Percentiles rank a stretch among this genome's conserved stretches.
Conservation (phyloP, 1,139 yeast genomes). For the Candida albicans region DNA sequence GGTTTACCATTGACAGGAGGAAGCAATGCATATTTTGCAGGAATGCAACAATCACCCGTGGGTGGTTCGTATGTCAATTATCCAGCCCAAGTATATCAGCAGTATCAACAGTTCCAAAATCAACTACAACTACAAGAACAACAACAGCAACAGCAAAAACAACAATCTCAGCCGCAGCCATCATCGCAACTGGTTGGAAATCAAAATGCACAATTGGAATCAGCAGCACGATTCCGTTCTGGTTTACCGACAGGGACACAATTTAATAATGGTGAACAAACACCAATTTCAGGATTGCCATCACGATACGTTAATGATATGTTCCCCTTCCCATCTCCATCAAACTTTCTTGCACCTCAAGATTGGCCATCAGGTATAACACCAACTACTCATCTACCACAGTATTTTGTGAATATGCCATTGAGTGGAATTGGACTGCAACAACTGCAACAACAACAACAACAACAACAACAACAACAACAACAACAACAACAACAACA, state of each 20-base stretch:
- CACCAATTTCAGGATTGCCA: slow-evolving; percentile 48
- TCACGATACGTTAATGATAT: slow-evolving; percentile 50
- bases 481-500: too few species aligned
- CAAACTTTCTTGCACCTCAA: slow-evolving; percentile 46
- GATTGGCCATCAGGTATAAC: slow-evolving; percentile 43
- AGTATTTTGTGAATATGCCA: slow-evolving; percentile 27
- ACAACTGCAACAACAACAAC: slow-evolving; percentile 1
- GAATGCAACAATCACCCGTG: slow-evolving; percentile 9
- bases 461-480: not conserved
- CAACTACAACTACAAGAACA: slow-evolving; percentile 5
- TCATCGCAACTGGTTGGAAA: slow-evolving; percentile 6
- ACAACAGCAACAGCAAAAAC: slow-evolving; percentile 6
- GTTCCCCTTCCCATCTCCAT: slow-evolving; percentile 52
- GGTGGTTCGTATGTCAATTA: slow-evolving; percentile 5
- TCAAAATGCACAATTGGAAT: slow-evolving; percentile 11
- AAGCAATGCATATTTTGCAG: slow-evolving; percentile 1
- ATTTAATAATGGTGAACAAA: slow-evolving; percentile 40
- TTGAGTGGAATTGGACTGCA: slow-evolving; percentile 11
- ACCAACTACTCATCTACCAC: slow-evolving; percentile 44
- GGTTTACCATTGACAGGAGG: slow-evolving; percentile 24
- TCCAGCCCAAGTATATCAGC: slow-evolving; percentile 19
- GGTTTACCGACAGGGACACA: slow-evolving; percentile 8
- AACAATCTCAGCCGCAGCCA: slow-evolving; percentile 13
- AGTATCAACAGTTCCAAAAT: slow-evolving; percentile 14
- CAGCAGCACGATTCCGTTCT: slow-evolving; percentile 11